Evolutionary conservation across 2,329 filamentous ascomycete genomes (phyloP).

Genomic region (Claviceps lovelessii): DNA sequence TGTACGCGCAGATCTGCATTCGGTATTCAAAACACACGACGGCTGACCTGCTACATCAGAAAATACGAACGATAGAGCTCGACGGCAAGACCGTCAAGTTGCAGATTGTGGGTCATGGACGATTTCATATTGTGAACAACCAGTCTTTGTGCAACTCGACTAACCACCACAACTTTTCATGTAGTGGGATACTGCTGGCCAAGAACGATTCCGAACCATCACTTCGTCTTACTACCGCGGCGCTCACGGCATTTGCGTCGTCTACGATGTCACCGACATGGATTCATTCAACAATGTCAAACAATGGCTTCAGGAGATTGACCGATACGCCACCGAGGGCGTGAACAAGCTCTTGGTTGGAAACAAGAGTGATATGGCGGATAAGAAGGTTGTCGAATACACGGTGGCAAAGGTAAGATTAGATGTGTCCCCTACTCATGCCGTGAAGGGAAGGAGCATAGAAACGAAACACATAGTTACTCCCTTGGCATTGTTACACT

Average conservation of each 20-base stretch:
- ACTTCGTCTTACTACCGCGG: slow-evolving; percentile 99
- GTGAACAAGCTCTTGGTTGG: slow-evolving; percentile 99
- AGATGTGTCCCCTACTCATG: neutral
- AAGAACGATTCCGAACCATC: slow-evolving; percentile 99
- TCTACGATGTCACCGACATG: slow-evolving; percentile 99
- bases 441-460: neutral
- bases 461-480: neutral
- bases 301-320: slow-evolving; percentile 99
- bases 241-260: slow-evolving; percentile 97
- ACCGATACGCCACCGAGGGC: slow-evolving; percentile 96
- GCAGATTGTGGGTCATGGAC: slow-evolving; percentile 64
- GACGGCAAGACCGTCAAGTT: slow-evolving; percentile 99
- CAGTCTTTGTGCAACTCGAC: neutral
- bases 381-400: slow-evolving; percentile 99
- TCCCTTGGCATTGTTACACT: neutral
- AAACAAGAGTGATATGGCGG: slow-evolving; percentile 99
- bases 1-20: slow-evolving; percentile 42
- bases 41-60: slow-evolving; percentile 37
- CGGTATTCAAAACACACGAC: neutral
- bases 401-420: slow-evolving; percentile 84
- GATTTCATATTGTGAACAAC: neutral
- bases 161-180: slow-evolving; percentile 1
- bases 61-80: slow-evolving; percentile 99
- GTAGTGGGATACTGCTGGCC: slow-evolving; percentile 97
- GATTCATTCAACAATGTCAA: slow-evolving; percentile 99